These are phyloP conservation scores for Hypoxylon sp. DNA, from an alignment of 2,329 filamentous ascomycete genomes.

Conservation along the genomic window DNA sequence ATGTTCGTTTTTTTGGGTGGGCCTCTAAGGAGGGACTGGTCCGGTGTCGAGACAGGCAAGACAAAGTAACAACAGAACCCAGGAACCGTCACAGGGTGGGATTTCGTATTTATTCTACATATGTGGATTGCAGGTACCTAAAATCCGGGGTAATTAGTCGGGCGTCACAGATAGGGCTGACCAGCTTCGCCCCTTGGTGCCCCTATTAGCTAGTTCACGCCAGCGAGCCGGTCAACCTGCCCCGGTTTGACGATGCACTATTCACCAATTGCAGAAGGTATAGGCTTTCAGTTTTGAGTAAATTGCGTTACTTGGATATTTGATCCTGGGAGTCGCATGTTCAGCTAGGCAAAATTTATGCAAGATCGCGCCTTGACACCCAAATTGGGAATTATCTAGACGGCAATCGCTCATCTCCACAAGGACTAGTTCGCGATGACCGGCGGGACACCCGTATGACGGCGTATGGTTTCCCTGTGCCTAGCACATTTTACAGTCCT, in stretches of 20 bases:
- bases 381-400: conserved; percentile 27
- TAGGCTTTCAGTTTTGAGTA: background rate
- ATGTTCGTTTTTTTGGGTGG: conserved; percentile 11
- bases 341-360: conserved; percentile 19
- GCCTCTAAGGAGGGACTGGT: conserved; percentile 2
- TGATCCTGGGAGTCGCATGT: conserved; percentile 1
- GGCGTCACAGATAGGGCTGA: conserved; percentile 19
- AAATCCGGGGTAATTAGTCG: conserved; percentile 16
- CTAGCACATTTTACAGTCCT: conserved; percentile 7
- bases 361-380: conserved; percentile 36
- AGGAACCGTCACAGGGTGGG: background rate
- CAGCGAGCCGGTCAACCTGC: background rate
- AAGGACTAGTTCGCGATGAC: conserved; percentile 4
- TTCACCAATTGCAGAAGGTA: conserved; percentile 8
- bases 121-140: background rate
- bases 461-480: conserved; percentile 16
- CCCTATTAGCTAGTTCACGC: conserved; percentile 5
- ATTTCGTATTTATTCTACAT: conserved; percentile 22
- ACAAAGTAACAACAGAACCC: conserved; percentile 11
- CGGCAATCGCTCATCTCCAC: conserved; percentile 10
- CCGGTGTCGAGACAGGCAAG: conserved; percentile 5
- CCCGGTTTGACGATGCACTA: conserved; percentile 15
- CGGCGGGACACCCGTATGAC: conserved; percentile 2
- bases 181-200: conserved; percentile 13
- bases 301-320: background rate